Evolutionary conservation across 2,329 filamentous ascomycete genomes (phyloP).

Genomic region (Botrytis galanthina): DNA sequence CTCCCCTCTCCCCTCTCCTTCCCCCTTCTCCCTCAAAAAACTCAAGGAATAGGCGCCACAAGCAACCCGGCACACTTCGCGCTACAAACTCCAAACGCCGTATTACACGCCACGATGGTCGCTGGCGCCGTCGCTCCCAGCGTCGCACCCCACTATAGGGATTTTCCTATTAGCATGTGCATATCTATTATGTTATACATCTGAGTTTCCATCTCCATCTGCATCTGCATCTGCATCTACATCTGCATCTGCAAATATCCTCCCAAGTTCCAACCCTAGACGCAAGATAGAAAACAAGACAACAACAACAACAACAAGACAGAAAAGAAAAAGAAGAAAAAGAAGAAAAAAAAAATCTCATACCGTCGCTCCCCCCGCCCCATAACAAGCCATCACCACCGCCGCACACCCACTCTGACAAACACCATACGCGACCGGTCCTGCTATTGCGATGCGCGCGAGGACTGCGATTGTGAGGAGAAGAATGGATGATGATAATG

Average conservation of each 20-base stretch:
- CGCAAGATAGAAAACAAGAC: too few relatives aligned
- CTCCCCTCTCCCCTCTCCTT: too few relatives aligned
- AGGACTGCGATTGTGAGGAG: background rate
- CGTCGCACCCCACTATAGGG: background rate
- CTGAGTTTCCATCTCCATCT: too few relatives aligned
- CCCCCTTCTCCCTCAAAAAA: background rate
- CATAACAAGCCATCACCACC: conserved; percentile 15
- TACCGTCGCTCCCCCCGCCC: background rate
- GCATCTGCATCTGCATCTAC: too few relatives aligned
- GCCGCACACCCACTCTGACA: conserved; percentile 11
- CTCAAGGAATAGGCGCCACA: conserved; percentile 1
- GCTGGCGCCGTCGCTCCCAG: conserved; percentile 6
- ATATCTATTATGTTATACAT: too few relatives aligned
- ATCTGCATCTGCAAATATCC: too few relatives aligned
- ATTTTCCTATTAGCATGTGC: background rate
- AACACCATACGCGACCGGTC: background rate
- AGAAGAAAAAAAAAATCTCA: too few relatives aligned
- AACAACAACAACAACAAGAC: too few relatives aligned
- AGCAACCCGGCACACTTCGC: conserved; percentile 2
- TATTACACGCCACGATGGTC: conserved; percentile 10
- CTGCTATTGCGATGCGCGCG: background rate
- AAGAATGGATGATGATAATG: background rate
- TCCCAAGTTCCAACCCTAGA: too few relatives aligned
- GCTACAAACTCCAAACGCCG: conserved; percentile 3
- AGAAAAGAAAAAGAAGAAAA: too few relatives aligned